These are phyloP conservation scores for Serendipita sp. DNA, from an alignment of 768 basidiomycete genomes.

Conservation along the genomic window DNA sequence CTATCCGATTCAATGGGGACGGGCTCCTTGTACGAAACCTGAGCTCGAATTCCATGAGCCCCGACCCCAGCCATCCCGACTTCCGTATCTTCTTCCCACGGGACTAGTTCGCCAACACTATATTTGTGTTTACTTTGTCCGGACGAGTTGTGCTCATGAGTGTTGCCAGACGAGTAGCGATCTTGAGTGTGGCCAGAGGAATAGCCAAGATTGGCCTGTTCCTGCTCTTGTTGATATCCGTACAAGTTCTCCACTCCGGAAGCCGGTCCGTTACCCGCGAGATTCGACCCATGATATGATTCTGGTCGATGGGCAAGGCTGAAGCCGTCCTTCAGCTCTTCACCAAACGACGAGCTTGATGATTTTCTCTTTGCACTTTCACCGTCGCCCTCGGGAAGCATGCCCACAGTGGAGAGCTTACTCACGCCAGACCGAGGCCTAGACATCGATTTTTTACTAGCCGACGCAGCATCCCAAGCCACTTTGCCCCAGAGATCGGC, in stretches of 20 bases:
- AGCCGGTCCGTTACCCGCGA: too few species aligned
- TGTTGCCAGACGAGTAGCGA: not conserved
- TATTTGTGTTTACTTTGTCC: not conserved
- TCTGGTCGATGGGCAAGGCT: not conserved
- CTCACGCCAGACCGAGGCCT: not conserved
- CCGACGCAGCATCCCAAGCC: slow-evolving; percentile 1
- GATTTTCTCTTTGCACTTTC: not conserved
- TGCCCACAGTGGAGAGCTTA: not conserved
- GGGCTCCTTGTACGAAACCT: slow-evolving; percentile 2
- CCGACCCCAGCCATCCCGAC: slow-evolving; percentile 1
- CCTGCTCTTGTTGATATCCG: too few species aligned
- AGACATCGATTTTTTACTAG: not conserved
- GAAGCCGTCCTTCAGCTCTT: not conserved
- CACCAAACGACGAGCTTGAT: not conserved
- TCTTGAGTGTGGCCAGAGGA: too few species aligned
- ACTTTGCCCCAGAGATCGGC: not conserved
- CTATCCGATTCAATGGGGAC: not conserved
- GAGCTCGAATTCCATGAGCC: not conserved
- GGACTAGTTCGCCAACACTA: not conserved
- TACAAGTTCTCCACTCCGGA: too few species aligned
- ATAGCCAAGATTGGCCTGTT: too few species aligned
- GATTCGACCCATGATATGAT: slow-evolving; percentile 3
- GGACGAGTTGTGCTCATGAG: not conserved
- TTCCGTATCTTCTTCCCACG: slow-evolving; percentile 2
- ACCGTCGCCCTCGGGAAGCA: not conserved